Base-by-base conservation (phyloP, 2,329 filamentous ascomycete species). In the Calonectria multiphialidica region DNA sequence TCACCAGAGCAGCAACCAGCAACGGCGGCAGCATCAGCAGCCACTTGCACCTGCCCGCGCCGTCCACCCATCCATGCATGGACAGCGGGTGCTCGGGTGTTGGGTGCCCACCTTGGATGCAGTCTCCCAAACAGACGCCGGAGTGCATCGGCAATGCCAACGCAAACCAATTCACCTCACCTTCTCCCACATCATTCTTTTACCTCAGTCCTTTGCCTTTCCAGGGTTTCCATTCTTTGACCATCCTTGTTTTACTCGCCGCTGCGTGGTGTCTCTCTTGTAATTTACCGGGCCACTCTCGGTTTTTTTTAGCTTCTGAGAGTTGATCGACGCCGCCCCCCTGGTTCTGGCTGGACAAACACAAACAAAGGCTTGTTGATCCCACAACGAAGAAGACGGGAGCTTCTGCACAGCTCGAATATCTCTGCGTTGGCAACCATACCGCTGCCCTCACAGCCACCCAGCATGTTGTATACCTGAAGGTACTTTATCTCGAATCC, bases 401-500 rank as follows among this genome's bases (percentile, higher is more conserved):
- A 57, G 62, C 44, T 64, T 49, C 68, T 16, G 35, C 49, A 45
- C 33, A 16, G 57, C 68, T 69, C 53, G 53, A 53, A 65, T 69
- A 55, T 16, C 37, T 47, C 70, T 28, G 47, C 45, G 23, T 35
- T 69, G 62, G 63, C 62, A 66, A 61, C 30, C 45, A 45, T 37
- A 37, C 35, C 69, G 45, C 67, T 69, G 72, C 57, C 71, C 63
- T 50, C 55, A 69, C 74, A 73, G 55, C 71, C 67, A 73, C 74
- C 76, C 78, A 80, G 78, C 77, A 80, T 80, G 78, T 77, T 77
- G 76, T 72, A 67, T 57, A 75, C 68, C 71, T 75, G 53, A 72
- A 80, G 78, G 78, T 80, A 80, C 55, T 44, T 44, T 47, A 47
- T 47, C 68, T 65, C 66, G 33, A 37, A 28, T 45, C 61, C 21